Conservation (phyloP, 371 early-diverging fungal genomes). For the Mortierella sp. region DNA sequence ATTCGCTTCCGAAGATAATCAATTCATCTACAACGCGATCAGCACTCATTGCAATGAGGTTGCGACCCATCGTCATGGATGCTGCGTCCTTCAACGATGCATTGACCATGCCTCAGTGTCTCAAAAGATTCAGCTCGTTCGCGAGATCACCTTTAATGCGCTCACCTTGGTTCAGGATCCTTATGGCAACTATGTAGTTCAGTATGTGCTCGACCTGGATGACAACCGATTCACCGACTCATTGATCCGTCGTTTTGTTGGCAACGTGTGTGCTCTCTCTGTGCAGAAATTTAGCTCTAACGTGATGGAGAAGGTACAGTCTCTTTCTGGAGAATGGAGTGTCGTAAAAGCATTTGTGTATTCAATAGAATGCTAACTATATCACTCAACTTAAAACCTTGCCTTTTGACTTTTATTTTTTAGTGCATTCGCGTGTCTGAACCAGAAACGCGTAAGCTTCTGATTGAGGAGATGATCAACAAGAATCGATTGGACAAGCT, state of each 20-base stretch:
- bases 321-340: neutral
- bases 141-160: conserved; percentile 75
- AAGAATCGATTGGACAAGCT: conserved; percentile 71
- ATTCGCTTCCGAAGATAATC: conserved; percentile 70
- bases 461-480: conserved; percentile 76
- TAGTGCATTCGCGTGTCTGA: conserved; percentile 82
- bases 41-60: conserved; percentile 79
- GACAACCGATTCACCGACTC: conserved; percentile 67
- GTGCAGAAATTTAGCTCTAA: conserved; percentile 90
- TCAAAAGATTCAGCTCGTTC: conserved; percentile 79
- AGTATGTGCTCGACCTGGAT: conserved; percentile 87
- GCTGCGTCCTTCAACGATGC: conserved; percentile 95
- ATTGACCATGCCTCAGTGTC: conserved; percentile 79
- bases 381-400: neutral
- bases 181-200: conserved; percentile 98
- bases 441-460: conserved; percentile 62
- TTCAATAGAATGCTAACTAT: neutral
- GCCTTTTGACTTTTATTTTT: conserved; percentile 12
- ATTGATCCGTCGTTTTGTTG: conserved; percentile 73
- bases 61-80: conserved; percentile 95
- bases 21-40: conserved; percentile 89
- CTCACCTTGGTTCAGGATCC: conserved; percentile 87
- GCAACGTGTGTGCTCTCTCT: conserved; percentile 75
- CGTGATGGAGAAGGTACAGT: conserved; percentile 84
- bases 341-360: neutral